Evolutionary conservation across 768 basidiomycete species (phyloP).

Genomic region (Amanita exitialis): DNA sequence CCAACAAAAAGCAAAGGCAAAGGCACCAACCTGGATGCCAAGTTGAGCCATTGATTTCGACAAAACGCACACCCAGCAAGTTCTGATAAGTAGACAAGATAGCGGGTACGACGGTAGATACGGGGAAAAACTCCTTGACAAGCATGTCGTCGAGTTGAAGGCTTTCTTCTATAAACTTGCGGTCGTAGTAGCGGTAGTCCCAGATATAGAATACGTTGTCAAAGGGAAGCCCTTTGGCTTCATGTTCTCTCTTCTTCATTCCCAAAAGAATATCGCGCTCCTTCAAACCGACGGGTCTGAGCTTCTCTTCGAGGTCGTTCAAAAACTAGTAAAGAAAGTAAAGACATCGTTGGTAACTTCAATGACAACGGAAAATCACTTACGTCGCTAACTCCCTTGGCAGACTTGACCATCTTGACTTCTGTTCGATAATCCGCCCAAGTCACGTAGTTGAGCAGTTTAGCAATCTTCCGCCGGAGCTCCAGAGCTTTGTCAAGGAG

Average conservation of each 20-base stretch:
- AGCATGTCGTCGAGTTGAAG: constrained; percentile 66
- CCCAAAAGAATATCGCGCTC: constrained; percentile 59
- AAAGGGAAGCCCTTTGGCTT: constrained; percentile 45
- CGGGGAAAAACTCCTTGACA: constrained; percentile 88
- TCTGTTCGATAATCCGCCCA: constrained; percentile 86
- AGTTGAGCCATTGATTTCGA: constrained; percentile 46
- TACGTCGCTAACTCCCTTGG: constrained; percentile 48
- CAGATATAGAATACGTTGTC: constrained; percentile 73
- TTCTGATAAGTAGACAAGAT: constrained; percentile 81
- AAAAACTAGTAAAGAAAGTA: constrained; percentile 44
- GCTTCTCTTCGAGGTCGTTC: constrained; percentile 61
- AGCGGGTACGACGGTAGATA: constrained; percentile 69
- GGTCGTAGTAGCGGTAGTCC: constrained; percentile 76
- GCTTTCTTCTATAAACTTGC: constrained; percentile 54
- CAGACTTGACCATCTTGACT: constrained; percentile 77
- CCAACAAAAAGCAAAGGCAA: not conserved
- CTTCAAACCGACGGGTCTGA: constrained; percentile 60
- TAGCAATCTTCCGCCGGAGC: constrained; percentile 61
- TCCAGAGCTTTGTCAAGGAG: constrained; percentile 58
- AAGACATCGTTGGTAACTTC: constrained; percentile 2
- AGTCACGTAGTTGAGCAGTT: constrained; percentile 60
- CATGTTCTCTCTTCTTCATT: constrained; percentile 69
- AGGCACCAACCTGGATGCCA: constrained; percentile 70
- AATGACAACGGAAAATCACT: constrained; percentile 4
- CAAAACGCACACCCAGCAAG: constrained; percentile 68